Base-by-base conservation (phyloP, 2,329 filamentous ascomycete genomes). In the Colletotrichum sp. region DNA sequence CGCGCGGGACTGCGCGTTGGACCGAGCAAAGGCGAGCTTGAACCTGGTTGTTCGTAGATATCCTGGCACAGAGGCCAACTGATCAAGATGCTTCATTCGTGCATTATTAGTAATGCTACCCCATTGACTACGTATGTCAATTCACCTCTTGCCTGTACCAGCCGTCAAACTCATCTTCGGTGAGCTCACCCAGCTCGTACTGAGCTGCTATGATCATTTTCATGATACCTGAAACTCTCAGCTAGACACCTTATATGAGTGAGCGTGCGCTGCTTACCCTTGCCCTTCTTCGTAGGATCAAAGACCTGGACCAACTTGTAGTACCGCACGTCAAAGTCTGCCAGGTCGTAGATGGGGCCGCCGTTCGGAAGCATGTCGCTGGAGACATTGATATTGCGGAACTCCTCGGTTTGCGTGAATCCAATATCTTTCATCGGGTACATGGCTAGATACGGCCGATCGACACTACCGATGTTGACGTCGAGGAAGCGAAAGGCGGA, bases 341-440 rank as follows among this genome's bases (percentile, higher is more conserved):
- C 58, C 1, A 61, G 16, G 58, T 61, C 58, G 58, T 61, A 61
- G 2, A 61, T 22, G 18, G 77, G 62, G 4, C 78, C 78, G 15
- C 71, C 66, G 4, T 77, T 78, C 0, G 80, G 80, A 13, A 81
- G 67, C 4, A 77, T 39, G 18, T 82, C 80, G 72, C 83, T 85
- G 48, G 81, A 79, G 8, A 85, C 79, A 7, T 77, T 79, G 66
- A 85, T 83, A 4, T 78, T 78, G 48, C 78, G 81, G 76, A 86
- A 86, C 64, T 83, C 83, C 4, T 81, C 77, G 25, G 81, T 78
- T 16, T 81, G 77, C 16, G 80, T 81, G 65, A 85, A 86, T 0
- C 77, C 81, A 28, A 86, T 36, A 39, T 86, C 83, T 4, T 75
- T 71, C 81, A 85, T 61, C 5, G 58, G 58, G 30, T 61, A 61